Evolutionary conservation across 1,284 basidiomycete species (phyloP).

Genomic region (Boletus semigastroideus): DNA sequence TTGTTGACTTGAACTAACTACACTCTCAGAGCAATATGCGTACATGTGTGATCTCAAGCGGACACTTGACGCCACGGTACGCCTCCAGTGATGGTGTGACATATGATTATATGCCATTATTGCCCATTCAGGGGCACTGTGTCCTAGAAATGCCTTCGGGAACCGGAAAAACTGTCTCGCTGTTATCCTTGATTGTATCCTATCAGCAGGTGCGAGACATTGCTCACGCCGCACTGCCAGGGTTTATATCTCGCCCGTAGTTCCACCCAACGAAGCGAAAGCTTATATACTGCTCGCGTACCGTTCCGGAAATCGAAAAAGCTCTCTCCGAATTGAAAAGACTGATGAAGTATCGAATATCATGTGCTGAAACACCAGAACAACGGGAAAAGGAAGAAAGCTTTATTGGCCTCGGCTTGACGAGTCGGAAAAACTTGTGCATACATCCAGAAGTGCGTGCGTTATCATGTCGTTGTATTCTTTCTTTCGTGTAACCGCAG

Average conservation of each 20-base stretch:
- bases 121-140: constrained; percentile 80
- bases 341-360: constrained; percentile 87
- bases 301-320: constrained; percentile 99
- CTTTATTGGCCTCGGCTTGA: constrained; percentile 91
- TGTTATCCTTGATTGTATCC: constrained; percentile 94
- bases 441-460: constrained; percentile 86
- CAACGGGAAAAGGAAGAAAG: constrained; percentile 77
- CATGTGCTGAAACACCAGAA: constrained; percentile 68
- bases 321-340: constrained; percentile 95
- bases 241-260: constrained; percentile 38
- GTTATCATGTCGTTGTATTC: background rate
- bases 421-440: constrained; percentile 96
- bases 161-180: constrained; percentile 97
- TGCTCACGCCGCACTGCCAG: background rate
- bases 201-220: constrained; percentile 85
- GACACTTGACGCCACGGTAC: constrained; percentile 87
- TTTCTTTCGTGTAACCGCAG: constrained; percentile 4
- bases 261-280: constrained; percentile 93
- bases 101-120: background rate
- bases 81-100: constrained; percentile 1
- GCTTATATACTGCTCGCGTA: constrained; percentile 98
- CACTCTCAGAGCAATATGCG: constrained; percentile 84
- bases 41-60: constrained; percentile 99
- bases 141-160: constrained; percentile 99
- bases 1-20: constrained; percentile 7